phyloP scores from a whole-genome alignment of 768 basidiomycete genomes.

The Phaeotremella fagi region DNA sequence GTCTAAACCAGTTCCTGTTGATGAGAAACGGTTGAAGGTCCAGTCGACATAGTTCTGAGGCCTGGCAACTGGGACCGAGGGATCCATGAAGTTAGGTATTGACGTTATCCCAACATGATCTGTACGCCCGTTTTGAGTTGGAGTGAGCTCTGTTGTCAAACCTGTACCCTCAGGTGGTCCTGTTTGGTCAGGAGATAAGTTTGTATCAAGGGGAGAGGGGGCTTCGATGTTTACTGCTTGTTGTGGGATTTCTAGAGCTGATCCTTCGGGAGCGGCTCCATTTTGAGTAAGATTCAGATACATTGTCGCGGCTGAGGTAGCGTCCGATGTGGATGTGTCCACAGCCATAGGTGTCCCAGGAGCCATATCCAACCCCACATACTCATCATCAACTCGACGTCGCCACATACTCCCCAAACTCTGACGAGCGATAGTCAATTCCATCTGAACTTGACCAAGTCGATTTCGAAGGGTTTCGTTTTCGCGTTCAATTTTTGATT shows the following conservation, averaged over 20 bases:
- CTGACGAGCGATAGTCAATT: not conserved
- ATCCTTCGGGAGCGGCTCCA: too few species aligned
- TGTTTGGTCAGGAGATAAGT: too few species aligned
- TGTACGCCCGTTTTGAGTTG: too few species aligned
- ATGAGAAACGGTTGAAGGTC: constrained; percentile 17
- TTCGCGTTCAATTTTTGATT: constrained; percentile 10
- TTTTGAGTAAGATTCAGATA: too few species aligned
- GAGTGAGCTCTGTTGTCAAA: too few species aligned
- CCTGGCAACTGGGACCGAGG: not conserved
- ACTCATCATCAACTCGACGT: not conserved
- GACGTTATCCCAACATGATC: not conserved
- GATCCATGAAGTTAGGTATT: not conserved
- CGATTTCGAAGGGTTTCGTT: constrained; percentile 4
- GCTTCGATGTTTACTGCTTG: too few species aligned
- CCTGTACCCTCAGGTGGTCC: too few species aligned
- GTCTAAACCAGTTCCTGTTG: not conserved
- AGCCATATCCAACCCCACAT: not conserved
- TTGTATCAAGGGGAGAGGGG: too few species aligned
- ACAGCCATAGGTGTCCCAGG: too few species aligned
- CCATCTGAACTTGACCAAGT: not conserved
- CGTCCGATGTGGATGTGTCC: too few species aligned
- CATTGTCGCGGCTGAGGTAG: too few species aligned
- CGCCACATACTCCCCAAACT: constrained; percentile 2
- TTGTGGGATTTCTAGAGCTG: too few species aligned
- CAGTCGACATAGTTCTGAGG: constrained; percentile 16